Conservation (phyloP, 768 basidiomycete genomes). For the Termitomyces sp. region DNA sequence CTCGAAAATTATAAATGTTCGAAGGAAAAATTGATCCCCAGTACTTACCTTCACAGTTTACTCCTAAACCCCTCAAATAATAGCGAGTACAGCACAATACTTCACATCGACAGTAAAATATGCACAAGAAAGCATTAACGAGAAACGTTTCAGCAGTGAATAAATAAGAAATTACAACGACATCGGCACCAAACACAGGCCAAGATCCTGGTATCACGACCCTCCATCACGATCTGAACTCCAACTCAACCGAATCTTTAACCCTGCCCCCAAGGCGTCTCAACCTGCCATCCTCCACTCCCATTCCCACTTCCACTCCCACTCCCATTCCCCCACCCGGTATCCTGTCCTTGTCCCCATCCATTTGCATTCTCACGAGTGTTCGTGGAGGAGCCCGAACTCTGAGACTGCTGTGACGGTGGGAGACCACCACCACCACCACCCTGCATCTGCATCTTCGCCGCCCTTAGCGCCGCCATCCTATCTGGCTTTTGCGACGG, state of each 20-base stretch:
- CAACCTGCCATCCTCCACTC: not conserved
- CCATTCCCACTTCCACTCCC: no score
- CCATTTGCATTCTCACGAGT: not conserved
- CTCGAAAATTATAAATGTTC: no score
- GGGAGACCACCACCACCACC: not conserved
- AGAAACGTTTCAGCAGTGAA: no score
- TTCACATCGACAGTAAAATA: no score
- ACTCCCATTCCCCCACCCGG: not conserved
- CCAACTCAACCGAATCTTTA: not conserved
- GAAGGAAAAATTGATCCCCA: no score
- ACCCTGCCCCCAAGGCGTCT: not conserved
- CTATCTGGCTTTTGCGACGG: not conserved
- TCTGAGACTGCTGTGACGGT: not conserved
- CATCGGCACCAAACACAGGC: not conserved
- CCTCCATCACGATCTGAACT: no score
- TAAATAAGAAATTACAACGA: not conserved
- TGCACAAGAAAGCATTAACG: not conserved
- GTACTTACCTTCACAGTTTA: no score
- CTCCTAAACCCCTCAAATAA: no score
- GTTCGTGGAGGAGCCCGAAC: not conserved
- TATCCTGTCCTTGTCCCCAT: not conserved
- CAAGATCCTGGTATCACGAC: not conserved
- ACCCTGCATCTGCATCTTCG: conserved; percentile 2
- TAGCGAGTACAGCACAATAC: no score
- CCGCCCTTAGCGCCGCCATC: conserved; percentile 8